Conservation (phyloP, 2,329 filamentous ascomycete species). For the Akanthomyces muscarius region DNA sequence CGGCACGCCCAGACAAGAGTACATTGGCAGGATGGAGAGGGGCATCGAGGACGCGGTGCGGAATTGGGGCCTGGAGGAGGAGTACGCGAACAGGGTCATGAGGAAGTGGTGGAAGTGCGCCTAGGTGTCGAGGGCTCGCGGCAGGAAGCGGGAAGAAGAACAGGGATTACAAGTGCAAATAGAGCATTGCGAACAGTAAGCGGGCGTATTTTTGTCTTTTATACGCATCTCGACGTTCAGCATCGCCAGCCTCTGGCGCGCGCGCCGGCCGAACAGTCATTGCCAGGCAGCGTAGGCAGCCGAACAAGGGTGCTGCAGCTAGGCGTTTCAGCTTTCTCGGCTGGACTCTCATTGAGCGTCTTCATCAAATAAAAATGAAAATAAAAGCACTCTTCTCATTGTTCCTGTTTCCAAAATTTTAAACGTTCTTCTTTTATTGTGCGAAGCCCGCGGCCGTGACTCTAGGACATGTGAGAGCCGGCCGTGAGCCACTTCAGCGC, state of each 20-base stretch:
- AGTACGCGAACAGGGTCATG: constrained; percentile 53
- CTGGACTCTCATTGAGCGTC: too few relatives aligned
- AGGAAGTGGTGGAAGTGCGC: constrained; percentile 38
- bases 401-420: not conserved
- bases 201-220: not conserved
- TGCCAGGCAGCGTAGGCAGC: constrained; percentile 3
- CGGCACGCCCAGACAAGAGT: constrained; percentile 50
- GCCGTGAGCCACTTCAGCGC: not conserved
- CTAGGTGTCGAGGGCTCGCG: not conserved
- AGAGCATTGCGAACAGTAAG: not conserved
- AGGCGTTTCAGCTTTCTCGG: constrained; percentile 41
- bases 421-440: not conserved
- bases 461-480: not conserved
- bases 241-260: not conserved
- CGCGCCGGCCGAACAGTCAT: not conserved
- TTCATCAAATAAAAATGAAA: too few relatives aligned
- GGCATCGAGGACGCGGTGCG: constrained; percentile 56
- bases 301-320: constrained; percentile 62
- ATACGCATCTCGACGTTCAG: not conserved
- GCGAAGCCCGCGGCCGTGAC: not conserved
- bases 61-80: constrained; percentile 48
- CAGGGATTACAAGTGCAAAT: not conserved
- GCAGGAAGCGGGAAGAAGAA: not conserved
- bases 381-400: too few relatives aligned
- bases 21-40: constrained; percentile 59